phyloP scores from a whole-genome alignment of 2,329 filamentous ascomycete genomes.

The Aspergillus sp. region DNA sequence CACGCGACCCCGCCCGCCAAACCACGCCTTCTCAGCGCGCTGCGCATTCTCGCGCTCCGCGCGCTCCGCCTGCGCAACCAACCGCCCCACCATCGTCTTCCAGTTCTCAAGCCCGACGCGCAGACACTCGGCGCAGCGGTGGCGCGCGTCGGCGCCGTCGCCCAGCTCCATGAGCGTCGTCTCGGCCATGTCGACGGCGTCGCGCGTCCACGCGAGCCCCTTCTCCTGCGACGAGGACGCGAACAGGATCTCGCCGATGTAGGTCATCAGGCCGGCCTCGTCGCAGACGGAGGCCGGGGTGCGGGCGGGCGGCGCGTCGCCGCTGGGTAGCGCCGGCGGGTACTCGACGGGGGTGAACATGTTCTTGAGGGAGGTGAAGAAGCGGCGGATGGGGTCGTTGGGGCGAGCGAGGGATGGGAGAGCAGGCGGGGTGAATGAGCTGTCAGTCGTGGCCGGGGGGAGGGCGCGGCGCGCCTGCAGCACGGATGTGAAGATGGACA shows the following conservation, averaged over 20 bases:
- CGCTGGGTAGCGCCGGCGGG: slow-evolving; percentile 68
- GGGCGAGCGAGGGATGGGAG: slow-evolving; percentile 21
- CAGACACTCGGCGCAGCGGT: slow-evolving; percentile 74
- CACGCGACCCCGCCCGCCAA: slow-evolving; percentile 27
- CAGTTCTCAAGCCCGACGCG: slow-evolving; percentile 76
- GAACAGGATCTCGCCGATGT: slow-evolving; percentile 92
- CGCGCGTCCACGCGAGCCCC: slow-evolving; percentile 84
- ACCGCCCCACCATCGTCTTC: slow-evolving; percentile 71
- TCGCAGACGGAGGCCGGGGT: slow-evolving; percentile 69
- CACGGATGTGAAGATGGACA: slow-evolving; percentile 83
- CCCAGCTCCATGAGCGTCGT: slow-evolving; percentile 50
- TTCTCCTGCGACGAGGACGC: slow-evolving; percentile 64
- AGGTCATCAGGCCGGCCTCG: slow-evolving; percentile 81
- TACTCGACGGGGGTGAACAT: slow-evolving; percentile 59
- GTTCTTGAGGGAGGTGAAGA: slow-evolving; percentile 42
- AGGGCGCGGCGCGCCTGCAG: slow-evolving; percentile 70
- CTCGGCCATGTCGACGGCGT: slow-evolving; percentile 79
- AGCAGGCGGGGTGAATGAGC: slow-evolving; percentile 21
- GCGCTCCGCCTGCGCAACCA: slow-evolving; percentile 49
- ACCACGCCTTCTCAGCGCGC: slow-evolving; percentile 35
- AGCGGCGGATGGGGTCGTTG: slow-evolving; percentile 27
- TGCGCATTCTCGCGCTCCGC: slow-evolving; percentile 36
- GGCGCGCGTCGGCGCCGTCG: slow-evolving; percentile 29
- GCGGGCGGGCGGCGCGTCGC: slow-evolving; percentile 65
- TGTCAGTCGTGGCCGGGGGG: slow-evolving; percentile 40